Base-by-base conservation (phyloP, 352 stramenopile species). In the Sclerospora graminicola region DNA sequence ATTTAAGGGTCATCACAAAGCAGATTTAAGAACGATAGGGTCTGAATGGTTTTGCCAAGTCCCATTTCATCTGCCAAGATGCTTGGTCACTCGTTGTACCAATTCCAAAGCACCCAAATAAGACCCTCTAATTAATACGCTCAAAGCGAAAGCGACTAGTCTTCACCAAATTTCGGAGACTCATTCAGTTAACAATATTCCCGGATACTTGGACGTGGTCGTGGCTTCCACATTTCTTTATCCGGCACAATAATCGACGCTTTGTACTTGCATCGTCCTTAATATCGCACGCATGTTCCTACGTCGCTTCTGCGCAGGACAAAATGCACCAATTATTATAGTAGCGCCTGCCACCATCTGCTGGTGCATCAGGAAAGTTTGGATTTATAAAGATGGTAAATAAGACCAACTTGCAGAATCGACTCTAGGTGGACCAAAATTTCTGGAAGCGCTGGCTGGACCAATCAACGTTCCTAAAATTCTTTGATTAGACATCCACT, bases 21-120 rank as follows among this genome's bases (percentile, higher is more conserved):
- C 7, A 95, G 74, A 45, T 98, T 84, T 18, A 99, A 58, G 57
- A 99, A 99, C 2, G 91, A 69, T 1, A 94, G 63, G 9, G 82
- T 94, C 58, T 94, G 82, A 90, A n/a, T n/a, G n/a, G n/a, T n/a
- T n/a, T n/a, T n/a, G n/a, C n/a, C n/a, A n/a, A n/a, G n/a, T n/a
- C n/a, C n/a, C n/a, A n/a, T n/a, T n/a, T n/a, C n/a, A n/a, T n/a
- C n/a, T n/a, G n/a, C n/a, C n/a, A n/a, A n/a, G n/a, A n/a, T n/a
- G n/a, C n/a, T n/a, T n/a, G n/a, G n/a, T n/a, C n/a, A n/a, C n/a
- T n/a, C n/a, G n/a, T n/a, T n/a, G n/a, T n/a, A n/a, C n/a, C n/a
- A n/a, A n/a, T n/a, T n/a, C n/a, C n/a, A n/a, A n/a, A n/a, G 55
- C 45, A 94, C 47, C 83, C 83, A 94, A 45, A 93, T 94, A 16